Evolutionary conservation across 2,329 filamentous ascomycete genomes (phyloP).

Genomic region (Fusarium lyarnte): DNA sequence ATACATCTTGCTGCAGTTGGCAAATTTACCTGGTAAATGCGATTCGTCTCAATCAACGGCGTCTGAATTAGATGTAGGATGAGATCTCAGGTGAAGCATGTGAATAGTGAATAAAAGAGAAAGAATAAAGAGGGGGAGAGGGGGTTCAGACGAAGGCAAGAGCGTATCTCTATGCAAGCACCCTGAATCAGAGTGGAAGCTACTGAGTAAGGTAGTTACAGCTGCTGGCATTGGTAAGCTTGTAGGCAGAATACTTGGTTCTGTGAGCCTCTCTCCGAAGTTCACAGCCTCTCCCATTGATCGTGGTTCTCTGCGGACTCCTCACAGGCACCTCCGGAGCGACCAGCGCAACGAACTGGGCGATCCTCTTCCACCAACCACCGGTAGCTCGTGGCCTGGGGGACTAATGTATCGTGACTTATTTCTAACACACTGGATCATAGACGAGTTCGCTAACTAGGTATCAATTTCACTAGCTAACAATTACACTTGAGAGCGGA

Average conservation of each 20-base stretch:
- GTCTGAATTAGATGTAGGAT: no score
- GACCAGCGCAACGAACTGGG: background rate
- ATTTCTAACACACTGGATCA: background rate
- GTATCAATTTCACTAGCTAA: background rate
- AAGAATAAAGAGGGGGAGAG: no score
- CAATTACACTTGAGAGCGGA: background rate
- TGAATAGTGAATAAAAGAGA: no score
- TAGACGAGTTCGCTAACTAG: background rate
- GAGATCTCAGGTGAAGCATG: no score
- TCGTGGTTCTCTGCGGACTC: no score
- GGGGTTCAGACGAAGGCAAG: rapidly evolving
- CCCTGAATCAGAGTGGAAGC: background rate
- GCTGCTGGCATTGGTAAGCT: background rate
- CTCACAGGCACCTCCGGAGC: background rate
- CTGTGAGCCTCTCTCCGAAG: background rate
- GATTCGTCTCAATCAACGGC: no score
- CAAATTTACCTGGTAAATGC: no score
- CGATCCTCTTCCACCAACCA: rapidly evolving
- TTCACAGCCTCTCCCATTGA: background rate
- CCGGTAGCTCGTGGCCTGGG: rapidly evolving
- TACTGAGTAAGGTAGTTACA: rapidly evolving
- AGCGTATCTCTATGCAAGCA: rapidly evolving
- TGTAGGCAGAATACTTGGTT: background rate
- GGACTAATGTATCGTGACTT: rapidly evolving
- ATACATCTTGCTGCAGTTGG: no score